phyloP scores from a whole-genome alignment of 352 stramenopile species.

The Globisporangium solare region DNA sequence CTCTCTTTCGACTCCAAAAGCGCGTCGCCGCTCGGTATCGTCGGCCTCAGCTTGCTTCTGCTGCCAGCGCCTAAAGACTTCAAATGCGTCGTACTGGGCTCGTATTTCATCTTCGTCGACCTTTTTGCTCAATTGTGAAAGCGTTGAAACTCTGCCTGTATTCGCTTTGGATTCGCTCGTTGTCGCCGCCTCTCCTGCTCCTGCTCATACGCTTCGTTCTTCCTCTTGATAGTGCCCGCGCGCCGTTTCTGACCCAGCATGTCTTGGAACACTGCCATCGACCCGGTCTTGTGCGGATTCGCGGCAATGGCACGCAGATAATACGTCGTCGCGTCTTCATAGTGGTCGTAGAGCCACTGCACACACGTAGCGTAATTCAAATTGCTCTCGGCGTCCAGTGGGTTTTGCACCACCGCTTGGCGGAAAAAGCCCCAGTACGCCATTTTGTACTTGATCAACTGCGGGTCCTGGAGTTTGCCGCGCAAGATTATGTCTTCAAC shows the following conservation, averaged over 20 bases:
- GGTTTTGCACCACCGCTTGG: slow-evolving; percentile 64
- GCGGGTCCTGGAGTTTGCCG: slow-evolving; percentile 47
- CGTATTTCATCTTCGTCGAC: slow-evolving; percentile 23
- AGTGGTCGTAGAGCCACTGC: slow-evolving; percentile 69
- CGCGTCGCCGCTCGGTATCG: slow-evolving; percentile 25
- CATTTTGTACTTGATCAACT: slow-evolving; percentile 66
- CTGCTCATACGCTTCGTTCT: background rate
- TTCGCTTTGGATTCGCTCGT: slow-evolving; percentile 7
- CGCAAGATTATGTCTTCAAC: slow-evolving; percentile 69
- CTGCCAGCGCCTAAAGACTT: slow-evolving; percentile 70
- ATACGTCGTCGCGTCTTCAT: slow-evolving; percentile 49
- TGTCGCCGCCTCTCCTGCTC: background rate
- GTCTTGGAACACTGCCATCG: slow-evolving; percentile 72
- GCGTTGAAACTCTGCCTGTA: slow-evolving; percentile 7
- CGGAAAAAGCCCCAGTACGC: slow-evolving; percentile 77
- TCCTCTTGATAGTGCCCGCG: slow-evolving; percentile 21
- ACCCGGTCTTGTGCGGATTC: slow-evolving; percentile 52
- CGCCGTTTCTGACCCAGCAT: slow-evolving; percentile 56
- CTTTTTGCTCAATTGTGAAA: too few relatives aligned
- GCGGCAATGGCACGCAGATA: slow-evolving; percentile 66
- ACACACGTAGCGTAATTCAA: slow-evolving; percentile 77
- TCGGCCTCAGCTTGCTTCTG: slow-evolving; percentile 46
- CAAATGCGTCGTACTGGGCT: slow-evolving; percentile 54
- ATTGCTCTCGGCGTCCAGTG: slow-evolving; percentile 51
- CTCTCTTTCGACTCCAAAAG: slow-evolving; percentile 27